phyloP scores from a whole-genome alignment of 306 rosid species.

The Fragaria nilgerrensis region DNA sequence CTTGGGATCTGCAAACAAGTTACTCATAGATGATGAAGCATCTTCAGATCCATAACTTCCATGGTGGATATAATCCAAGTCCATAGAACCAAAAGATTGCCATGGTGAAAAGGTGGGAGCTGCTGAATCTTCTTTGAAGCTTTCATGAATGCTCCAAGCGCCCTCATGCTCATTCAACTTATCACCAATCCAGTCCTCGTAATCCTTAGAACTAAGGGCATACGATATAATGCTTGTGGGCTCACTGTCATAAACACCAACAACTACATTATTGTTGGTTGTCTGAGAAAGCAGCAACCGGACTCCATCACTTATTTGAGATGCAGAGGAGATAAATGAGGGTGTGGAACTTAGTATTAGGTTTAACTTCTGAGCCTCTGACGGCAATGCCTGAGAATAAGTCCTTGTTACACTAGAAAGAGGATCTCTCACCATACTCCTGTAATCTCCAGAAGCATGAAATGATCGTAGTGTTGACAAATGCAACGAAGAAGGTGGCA shows the following conservation, averaged over 20 bases:
- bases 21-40: slow-evolving; percentile 58
- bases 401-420: slow-evolving; percentile 46
- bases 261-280: slow-evolving; percentile 54
- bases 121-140: slow-evolving; percentile 51
- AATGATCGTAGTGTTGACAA: slow-evolving; percentile 64
- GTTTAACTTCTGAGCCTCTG: slow-evolving; percentile 66
- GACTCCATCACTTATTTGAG: slow-evolving; percentile 72
- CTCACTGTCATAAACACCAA: slow-evolving; percentile 92
- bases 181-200: slow-evolving; percentile 73
- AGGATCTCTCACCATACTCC: slow-evolving; percentile 83
- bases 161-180: slow-evolving; percentile 50
- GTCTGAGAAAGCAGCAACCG: slow-evolving; percentile 77
- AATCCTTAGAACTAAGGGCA: slow-evolving; percentile 79
- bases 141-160: slow-evolving; percentile 41
- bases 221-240: slow-evolving; percentile 89
- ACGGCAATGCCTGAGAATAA: slow-evolving; percentile 55
- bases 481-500: slow-evolving; percentile 51
- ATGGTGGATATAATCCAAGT: slow-evolving; percentile 69
- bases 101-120: slow-evolving; percentile 67
- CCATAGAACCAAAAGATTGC: slow-evolving; percentile 65
- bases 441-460: slow-evolving; percentile 86
- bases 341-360: slow-evolving; percentile 54
- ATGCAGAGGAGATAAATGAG: slow-evolving; percentile 58
- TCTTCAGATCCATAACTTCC: slow-evolving; percentile 81
- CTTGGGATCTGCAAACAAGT: slow-evolving; percentile 63